A percentile compares a stretch with the other conserved stretches of the same genome.
Conservation (phyloP, 2,329 filamentous ascomycete genomes). For the Pseudogymnoascus sp. region DNA sequence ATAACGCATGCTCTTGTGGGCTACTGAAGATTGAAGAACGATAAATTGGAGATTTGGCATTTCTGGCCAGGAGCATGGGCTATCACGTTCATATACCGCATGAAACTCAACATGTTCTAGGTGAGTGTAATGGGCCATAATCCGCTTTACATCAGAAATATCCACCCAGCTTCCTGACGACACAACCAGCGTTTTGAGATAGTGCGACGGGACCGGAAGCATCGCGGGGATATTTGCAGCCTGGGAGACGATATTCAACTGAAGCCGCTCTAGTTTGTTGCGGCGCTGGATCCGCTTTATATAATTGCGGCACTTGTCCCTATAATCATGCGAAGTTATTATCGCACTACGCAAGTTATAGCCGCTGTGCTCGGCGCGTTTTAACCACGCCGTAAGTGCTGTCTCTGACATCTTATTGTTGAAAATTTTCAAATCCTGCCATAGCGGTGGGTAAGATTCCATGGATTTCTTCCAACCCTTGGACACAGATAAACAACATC, state of each 20-base stretch:
- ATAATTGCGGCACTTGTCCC: background rate
- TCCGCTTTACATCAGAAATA: background rate
- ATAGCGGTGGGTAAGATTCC: conserved; percentile 4
- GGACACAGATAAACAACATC: background rate
- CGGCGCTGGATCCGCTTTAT: background rate
- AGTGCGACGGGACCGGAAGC: background rate
- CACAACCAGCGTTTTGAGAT: background rate
- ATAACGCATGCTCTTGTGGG: background rate
- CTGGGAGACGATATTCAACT: background rate
- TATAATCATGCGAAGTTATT: background rate
- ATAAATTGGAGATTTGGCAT: conserved; percentile 1
- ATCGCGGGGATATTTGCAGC: background rate
- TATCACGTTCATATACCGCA: background rate
- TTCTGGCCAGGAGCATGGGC: background rate
- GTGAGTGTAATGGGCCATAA: background rate
- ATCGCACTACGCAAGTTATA: background rate
- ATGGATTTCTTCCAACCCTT: conserved; percentile 1
- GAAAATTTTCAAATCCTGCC: background rate
- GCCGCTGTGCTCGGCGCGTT: background rate
- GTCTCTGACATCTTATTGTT: background rate
- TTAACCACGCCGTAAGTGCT: conserved; percentile 1
- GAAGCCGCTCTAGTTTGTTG: background rate
- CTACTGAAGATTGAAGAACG: background rate
- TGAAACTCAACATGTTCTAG: conserved; percentile 1
- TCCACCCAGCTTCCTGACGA: background rate